These are phyloP conservation scores for Paraphoma sp. DNA, from an alignment of 2,329 filamentous ascomycete species.

Conservation along the genomic window DNA sequence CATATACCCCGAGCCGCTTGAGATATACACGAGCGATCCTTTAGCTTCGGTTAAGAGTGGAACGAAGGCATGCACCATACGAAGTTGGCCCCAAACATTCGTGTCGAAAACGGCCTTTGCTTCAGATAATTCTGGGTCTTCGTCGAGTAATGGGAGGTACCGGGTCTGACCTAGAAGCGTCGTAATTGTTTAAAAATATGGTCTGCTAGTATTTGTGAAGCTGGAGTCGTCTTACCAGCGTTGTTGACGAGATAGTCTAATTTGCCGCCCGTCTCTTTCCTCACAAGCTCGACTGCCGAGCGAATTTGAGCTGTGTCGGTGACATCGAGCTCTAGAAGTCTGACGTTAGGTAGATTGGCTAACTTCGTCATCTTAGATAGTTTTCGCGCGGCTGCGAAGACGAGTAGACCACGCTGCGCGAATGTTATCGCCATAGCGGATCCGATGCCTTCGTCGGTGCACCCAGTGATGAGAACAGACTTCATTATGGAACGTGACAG, in stretches of 20 bases:
- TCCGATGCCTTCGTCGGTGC: conserved; percentile 50
- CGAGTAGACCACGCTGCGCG: conserved; percentile 42
- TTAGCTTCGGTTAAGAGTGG: conserved; percentile 19
- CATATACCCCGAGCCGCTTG: conserved; percentile 1
- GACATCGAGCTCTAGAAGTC: conserved; percentile 9
- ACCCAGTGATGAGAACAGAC: conserved; percentile 26
- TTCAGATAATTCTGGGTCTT: conserved; percentile 7
- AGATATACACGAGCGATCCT: conserved; percentile 18
- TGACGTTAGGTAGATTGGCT: background rate
- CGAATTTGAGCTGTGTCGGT: conserved; percentile 4
- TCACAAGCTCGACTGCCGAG: conserved; percentile 6
- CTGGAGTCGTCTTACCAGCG: conserved; percentile 30
- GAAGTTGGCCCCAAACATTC: conserved; percentile 51
- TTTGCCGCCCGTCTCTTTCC: conserved; percentile 8
- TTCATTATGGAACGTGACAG: background rate
- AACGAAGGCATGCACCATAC: conserved; percentile 48
- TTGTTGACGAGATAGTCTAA: conserved; percentile 51
- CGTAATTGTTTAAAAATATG: too few relatives aligned
- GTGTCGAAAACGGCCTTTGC: conserved; percentile 28
- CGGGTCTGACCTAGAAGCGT: conserved; percentile 18
- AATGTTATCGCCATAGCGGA: conserved; percentile 48
- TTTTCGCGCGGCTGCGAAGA: conserved; percentile 53
- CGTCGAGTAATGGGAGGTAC: conserved; percentile 43
- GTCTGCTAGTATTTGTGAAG: too few relatives aligned
- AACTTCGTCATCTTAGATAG: conserved; percentile 1